Evolutionary conservation across 345 rosid genomes (phyloP), one percentile per base, ranked within the genome.

Genomic region (Barbarea vulgaris): DNA sequence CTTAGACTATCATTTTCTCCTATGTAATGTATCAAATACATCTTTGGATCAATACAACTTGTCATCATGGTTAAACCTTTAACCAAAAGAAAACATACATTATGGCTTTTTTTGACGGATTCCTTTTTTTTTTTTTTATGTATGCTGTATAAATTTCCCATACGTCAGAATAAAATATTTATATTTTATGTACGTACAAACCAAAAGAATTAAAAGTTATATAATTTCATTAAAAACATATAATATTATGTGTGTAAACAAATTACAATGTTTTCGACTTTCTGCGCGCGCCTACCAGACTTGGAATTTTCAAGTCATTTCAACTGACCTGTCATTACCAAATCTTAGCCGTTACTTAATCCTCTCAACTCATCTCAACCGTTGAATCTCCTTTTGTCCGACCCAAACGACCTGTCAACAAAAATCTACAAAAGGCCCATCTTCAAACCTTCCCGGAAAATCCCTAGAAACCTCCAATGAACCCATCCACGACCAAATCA

Each of bases 321-420:
- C 30, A 44, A 64, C 73, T 39, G 47, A 66, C 81, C 57, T 59
- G 24, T 66, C 52, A 42, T 4, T 4, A 58, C 37, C 22, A 0
- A 24, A 72, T 77, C 77, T 30, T 0, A 30, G 51, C 73, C 81
- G 77, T 77, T 10, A 27, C 17, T 54, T 0, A 39, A 36, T 33
- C 19, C 14, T 13, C 1, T 25, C 2, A 8, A 21, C 17, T 28
- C 22, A 70, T 77, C 67, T 1, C 21, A 55, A 58, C 76, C 80
- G 76, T 77, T 27, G 9, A 72, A 50, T 58, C 27, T 48, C 30
- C 54, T 72, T 77, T 74, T 17, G 10, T 10, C 37, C 67, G 61
- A 77, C 80, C 80, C 68, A 70, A 55, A 72, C 72, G 73, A 77
- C 81, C 68, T 66, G 81, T 77, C 81, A 72, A 77, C 68, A 59